Conservation (phyloP, 768 basidiomycete genomes). For the Termitomyces sp. region DNA sequence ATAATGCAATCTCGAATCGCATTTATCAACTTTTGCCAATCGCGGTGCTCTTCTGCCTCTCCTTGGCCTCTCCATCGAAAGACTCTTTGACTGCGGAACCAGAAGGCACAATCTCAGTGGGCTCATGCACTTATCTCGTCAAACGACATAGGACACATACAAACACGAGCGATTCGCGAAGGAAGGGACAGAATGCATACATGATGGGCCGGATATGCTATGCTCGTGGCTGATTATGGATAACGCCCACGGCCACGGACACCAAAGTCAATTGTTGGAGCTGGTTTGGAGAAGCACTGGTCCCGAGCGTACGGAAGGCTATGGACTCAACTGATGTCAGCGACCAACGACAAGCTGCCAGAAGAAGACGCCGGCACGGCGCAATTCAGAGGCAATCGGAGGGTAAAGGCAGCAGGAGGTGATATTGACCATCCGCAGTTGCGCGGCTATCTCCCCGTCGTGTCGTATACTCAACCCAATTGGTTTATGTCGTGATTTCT, state of each 20-base stretch:
- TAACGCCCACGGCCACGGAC: too few relatives aligned
- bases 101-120: conserved; percentile 61
- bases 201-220: conserved; percentile 59
- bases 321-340: not conserved
- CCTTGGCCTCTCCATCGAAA: too few relatives aligned
- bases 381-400: too few relatives aligned
- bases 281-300: not conserved
- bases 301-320: too few relatives aligned
- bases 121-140: not conserved
- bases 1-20: conserved; percentile 22
- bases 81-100: conserved; percentile 38
- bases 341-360: not conserved
- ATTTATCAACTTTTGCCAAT: conserved; percentile 65
- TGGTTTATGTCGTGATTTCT: too few relatives aligned
- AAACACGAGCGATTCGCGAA: not conserved
- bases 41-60: conserved; percentile 69
- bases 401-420: too few relatives aligned
- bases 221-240: conserved; percentile 45
- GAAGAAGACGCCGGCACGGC: too few relatives aligned
- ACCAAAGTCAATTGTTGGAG: not conserved
- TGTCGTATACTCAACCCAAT: too few relatives aligned
- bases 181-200: conserved; percentile 36
- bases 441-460: too few relatives aligned
- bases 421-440: too few relatives aligned
- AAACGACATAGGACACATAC: not conserved